Evolutionary conservation across 2,329 filamentous ascomycete species (phyloP), one percentile per base, ranked within the genome.

Genomic region (Moelleriella libera): DNA sequence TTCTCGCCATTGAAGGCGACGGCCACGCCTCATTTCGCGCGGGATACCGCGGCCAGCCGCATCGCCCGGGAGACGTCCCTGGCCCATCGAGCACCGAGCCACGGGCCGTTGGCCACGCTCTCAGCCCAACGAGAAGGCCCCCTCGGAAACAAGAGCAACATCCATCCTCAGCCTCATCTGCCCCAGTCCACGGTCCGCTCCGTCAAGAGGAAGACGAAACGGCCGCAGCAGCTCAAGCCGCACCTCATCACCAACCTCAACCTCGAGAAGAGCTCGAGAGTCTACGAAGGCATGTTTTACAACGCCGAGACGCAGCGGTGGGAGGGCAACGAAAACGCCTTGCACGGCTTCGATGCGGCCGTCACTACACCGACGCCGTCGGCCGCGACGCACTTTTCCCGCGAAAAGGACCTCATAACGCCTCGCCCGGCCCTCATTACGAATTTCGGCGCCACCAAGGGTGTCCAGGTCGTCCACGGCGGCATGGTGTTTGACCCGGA

Each of bases 401-500:
- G 74, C 12, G 78, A 82, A 45, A 79, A 72, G 55, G 79, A 83
- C 55, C 68, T 64, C 10, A 59, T 68, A 8, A 82, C 79, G 2
- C 79, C 80, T 55, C 66, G 82, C 51, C 73, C 87, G 8, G 88
- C 90, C 5, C 75, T 98, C 14, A 98, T 98, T 57, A 88, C 88
- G 44, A 92, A 95, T 54, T 86, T 96, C 54, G 85, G 84, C 47
- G 76, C 82, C 5, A 82, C 83, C 51, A 86, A 90, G 58, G 89
- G 88, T 51, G 84, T 95, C 11, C 89, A 96, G 65, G 85, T 96
- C 37, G 88, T 96, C 32, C 21, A 21, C 49, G 86, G 88, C n/a
- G 88, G 88, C 55, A 98, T 98, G 92, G 85, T 97, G 8, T 98
- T 97, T 62, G 92, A 98, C 60, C 92, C 92, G 4, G 83, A 88